Conservation (phyloP, 257 asterid genomes). For the Scutellaria baicalensis region DNA sequence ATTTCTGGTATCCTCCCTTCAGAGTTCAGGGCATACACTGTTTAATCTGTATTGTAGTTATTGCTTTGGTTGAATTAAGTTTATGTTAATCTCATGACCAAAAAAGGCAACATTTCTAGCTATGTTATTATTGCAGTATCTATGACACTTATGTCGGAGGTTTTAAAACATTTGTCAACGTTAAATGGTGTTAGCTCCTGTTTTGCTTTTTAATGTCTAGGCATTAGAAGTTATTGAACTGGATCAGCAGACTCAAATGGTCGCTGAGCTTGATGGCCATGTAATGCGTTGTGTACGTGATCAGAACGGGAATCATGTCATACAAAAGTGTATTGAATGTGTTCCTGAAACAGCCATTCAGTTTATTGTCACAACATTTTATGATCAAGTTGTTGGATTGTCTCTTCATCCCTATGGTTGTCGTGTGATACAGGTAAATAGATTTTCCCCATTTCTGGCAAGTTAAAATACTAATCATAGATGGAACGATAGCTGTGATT, state of each 20-base stretch:
- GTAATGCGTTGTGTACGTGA: constrained; percentile 81
- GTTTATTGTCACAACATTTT: constrained; percentile 56
- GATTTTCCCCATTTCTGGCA: neutral
- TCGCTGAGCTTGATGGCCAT: constrained; percentile 72
- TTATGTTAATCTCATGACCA: neutral
- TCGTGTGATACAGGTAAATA: constrained; percentile 74
- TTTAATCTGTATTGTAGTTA: neutral
- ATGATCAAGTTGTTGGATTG: constrained; percentile 56
- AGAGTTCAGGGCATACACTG: no score
- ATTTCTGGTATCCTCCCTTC: no score
- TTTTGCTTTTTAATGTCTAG: constrained; percentile 24
- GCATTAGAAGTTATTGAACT: constrained; percentile 70
- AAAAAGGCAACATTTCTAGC: neutral
- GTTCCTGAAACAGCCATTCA: constrained; percentile 63
- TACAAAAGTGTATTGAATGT: constrained; percentile 83
- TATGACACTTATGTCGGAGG: neutral
- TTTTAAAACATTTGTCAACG: neutral
- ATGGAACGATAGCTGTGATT: neutral
- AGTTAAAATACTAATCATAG: neutral
- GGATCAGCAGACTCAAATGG: constrained; percentile 71
- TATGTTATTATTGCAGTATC: neutral
- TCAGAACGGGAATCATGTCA: constrained; percentile 85
- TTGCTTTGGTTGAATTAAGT: neutral
- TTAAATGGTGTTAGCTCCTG: neutral
- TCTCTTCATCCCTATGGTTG: constrained; percentile 90